phyloP scores from a whole-genome alignment of 2,329 filamentous ascomycete genomes.

The Curvularia eragrostidis region DNA sequence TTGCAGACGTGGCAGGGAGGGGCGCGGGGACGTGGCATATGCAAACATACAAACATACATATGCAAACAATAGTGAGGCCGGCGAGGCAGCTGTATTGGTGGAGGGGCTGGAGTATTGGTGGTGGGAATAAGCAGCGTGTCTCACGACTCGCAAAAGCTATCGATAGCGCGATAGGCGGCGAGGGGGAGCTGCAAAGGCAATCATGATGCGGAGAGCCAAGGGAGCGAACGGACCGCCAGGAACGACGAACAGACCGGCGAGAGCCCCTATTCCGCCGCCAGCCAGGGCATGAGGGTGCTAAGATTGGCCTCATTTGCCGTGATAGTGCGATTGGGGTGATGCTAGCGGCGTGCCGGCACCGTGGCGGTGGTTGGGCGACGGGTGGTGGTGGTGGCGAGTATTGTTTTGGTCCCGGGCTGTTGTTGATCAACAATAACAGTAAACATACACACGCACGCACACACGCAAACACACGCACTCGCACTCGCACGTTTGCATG shows the following conservation, averaged over 20 bases:
- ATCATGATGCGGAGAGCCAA: slow-evolving; percentile 44
- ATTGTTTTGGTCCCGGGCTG: slow-evolving; percentile 16
- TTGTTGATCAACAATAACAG: slow-evolving; percentile 21
- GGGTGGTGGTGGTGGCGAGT: slow-evolving; percentile 6
- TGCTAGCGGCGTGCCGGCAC: slow-evolving; percentile 19
- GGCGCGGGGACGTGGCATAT: not conserved
- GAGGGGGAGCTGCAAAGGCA: slow-evolving; percentile 28
- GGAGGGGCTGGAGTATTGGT: slow-evolving; percentile 4
- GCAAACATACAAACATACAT: too few relatives aligned
- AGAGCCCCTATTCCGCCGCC: slow-evolving; percentile 23
- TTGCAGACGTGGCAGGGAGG: slow-evolving; percentile 1
- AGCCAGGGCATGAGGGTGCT: slow-evolving; percentile 28
- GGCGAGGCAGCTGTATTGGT: not conserved
- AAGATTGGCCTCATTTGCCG: slow-evolving; percentile 32
- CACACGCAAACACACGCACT: not conserved
- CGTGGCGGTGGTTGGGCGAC: slow-evolving; percentile 20
- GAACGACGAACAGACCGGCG: slow-evolving; percentile 22
- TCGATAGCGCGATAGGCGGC: slow-evolving; percentile 20
- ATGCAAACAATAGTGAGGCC: slow-evolving; percentile 5
- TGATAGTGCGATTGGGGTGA: slow-evolving; percentile 17
- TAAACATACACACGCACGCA: slow-evolving; percentile 6
- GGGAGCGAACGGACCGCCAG: slow-evolving; percentile 28
- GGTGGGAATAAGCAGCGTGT: not conserved
- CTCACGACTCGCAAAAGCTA: slow-evolving; percentile 14
- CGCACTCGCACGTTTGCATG: not conserved